Conservation (phyloP, 805 yeast genomes). For the Candida maris region DNA sequence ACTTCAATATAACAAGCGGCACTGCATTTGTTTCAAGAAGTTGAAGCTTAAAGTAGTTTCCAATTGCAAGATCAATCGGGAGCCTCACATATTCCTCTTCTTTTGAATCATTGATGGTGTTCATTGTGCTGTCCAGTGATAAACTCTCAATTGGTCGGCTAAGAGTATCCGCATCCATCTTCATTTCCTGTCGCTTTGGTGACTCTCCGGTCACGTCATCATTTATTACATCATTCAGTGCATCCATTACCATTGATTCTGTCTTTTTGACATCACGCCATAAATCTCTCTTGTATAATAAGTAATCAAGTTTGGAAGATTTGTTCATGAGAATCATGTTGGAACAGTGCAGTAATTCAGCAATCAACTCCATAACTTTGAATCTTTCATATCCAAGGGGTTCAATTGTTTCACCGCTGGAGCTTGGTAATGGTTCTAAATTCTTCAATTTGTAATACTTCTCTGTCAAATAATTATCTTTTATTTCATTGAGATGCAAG, state of each 20-base stretch:
- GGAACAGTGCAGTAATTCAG: slow-evolving; percentile 92
- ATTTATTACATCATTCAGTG: slow-evolving; percentile 31
- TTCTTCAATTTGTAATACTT: slow-evolving; percentile 26
- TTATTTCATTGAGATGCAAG: slow-evolving; percentile 31
- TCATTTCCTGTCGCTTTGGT: slow-evolving; percentile 1
- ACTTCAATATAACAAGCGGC: slow-evolving; percentile 57
- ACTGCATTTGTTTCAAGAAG: slow-evolving; percentile 69
- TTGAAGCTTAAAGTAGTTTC: slow-evolving; percentile 80
- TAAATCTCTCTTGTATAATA: slow-evolving; percentile 66
- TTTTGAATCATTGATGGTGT: slow-evolving; percentile 1
- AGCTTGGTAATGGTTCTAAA: slow-evolving; percentile 41
- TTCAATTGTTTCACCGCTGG: slow-evolving; percentile 54
- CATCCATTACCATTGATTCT: slow-evolving; percentile 35
- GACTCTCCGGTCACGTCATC: slow-evolving; percentile 12
- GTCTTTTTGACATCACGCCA: slow-evolving; percentile 55
- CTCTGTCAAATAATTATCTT: slow-evolving; percentile 29
- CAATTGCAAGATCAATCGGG: slow-evolving; percentile 44
- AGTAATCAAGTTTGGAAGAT: slow-evolving; percentile 53
- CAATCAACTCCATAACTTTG: slow-evolving; percentile 84
- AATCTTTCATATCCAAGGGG: slow-evolving; percentile 89
- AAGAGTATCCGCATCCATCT: slow-evolving; percentile 14
- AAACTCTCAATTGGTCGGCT: slow-evolving; percentile 28
- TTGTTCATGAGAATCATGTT: slow-evolving; percentile 91
- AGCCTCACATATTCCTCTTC: slow-evolving; percentile 23
- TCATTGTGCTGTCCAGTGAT: slow-evolving; percentile 17